A percentile compares a stretch with the other conserved stretches of the same genome.
These are phyloP conservation scores for Rauvolfia tetraphylla DNA, from an alignment of 257 asterid genomes.

Conservation along the genomic window DNA sequence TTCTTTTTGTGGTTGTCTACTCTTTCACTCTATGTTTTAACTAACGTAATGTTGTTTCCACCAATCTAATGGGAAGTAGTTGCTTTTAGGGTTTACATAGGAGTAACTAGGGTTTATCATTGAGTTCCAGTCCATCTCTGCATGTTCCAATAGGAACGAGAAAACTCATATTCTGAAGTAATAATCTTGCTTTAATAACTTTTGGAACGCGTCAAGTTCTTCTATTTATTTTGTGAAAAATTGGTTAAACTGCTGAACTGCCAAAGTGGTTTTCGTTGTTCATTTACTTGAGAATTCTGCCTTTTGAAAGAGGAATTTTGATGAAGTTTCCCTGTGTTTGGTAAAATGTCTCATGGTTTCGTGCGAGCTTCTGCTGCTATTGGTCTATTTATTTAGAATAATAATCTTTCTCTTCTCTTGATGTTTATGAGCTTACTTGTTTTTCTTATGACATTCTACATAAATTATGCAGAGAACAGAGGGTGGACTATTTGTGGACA, in stretches of 20 bases:
- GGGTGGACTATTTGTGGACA: constrained; percentile 87
- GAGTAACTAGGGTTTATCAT: too few relatives aligned
- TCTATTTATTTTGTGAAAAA: background rate
- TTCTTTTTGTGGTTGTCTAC: background rate
- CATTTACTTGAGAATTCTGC: background rate
- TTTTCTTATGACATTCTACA: background rate
- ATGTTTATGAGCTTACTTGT: background rate
- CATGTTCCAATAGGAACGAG: background rate
- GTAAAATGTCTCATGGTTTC: background rate
- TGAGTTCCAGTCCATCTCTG: too few relatives aligned
- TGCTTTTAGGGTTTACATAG: background rate
- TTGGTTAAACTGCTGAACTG: background rate
- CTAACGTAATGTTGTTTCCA: background rate
- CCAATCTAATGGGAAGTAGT: background rate
- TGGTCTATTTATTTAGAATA: background rate
- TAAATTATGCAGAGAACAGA: constrained; percentile 62
- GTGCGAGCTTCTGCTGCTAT: background rate
- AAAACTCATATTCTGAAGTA: background rate
- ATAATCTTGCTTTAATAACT: background rate
- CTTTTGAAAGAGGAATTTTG: background rate
- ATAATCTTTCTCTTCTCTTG: background rate
- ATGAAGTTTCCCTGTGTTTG: background rate
- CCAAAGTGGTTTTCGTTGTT: background rate
- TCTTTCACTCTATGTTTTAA: background rate
- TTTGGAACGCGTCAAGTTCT: background rate